Conservation (phyloP, 179 eudicot genomes). For the Carnegiea gigantea region DNA sequence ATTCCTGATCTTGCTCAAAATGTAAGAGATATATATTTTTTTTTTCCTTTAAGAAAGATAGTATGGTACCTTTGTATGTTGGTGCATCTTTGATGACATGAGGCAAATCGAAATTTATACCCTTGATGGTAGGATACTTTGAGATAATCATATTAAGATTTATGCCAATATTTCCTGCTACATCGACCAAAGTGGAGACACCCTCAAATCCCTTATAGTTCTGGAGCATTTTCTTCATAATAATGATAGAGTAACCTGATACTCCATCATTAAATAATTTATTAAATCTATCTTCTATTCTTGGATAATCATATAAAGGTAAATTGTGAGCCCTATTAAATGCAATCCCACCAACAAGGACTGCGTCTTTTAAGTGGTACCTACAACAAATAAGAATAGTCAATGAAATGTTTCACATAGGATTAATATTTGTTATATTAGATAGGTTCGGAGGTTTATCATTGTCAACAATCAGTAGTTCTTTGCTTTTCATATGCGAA, state of each 20-base stretch:
- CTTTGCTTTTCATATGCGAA: no score
- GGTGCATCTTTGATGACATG: conserved; percentile 44
- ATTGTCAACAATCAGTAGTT: no score
- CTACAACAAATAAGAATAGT: conserved; percentile 6
- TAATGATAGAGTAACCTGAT: conserved; percentile 38
- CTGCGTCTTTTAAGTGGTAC: conserved; percentile 43
- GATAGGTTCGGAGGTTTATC: no score
- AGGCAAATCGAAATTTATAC: conserved; percentile 44
- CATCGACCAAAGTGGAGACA: conserved; percentile 22
- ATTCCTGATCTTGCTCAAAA: no score
- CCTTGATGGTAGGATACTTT: conserved; percentile 36
- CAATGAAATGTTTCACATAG: no score
- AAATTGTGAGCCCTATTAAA: conserved; percentile 16
- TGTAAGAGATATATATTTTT: no score
- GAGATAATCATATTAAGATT: conserved; percentile 40
- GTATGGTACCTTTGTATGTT: conserved; percentile 20
- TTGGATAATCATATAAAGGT: conserved; percentile 33
- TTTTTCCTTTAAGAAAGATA: no score
- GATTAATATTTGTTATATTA: no score
- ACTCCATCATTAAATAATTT: conserved; percentile 40
- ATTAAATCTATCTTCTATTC: conserved; percentile 37
- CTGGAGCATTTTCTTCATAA: neutral
- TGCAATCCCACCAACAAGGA: conserved; percentile 45
- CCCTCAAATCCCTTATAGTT: no score
- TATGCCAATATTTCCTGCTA: conserved; percentile 41